Percentiles rank a stretch among this genome's conserved stretches.
These are phyloP conservation scores for Diplodia seriata DNA, from an alignment of 2,329 filamentous ascomycete genomes.

Conservation along the genomic window DNA sequence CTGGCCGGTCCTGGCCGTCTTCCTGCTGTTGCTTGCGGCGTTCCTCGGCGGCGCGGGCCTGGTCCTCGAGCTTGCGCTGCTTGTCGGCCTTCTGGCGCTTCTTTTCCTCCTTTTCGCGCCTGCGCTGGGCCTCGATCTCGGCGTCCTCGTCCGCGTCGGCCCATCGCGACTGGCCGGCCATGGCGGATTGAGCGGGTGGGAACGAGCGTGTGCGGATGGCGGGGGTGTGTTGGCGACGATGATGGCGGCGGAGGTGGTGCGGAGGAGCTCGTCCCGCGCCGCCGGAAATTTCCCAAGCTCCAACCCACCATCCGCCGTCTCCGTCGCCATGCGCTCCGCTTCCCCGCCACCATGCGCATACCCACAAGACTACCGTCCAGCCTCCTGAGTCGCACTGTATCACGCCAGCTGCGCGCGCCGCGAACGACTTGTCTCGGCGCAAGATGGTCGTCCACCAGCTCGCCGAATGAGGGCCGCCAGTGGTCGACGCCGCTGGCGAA, in stretches of 20 bases:
- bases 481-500: constrained; percentile 96
- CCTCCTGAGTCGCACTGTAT: constrained; percentile 11
- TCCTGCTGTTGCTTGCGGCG: constrained; percentile 43
- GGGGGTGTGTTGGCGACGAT: not conserved
- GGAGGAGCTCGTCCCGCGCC: constrained; percentile 20
- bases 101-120: constrained; percentile 87
- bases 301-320: not conserved
- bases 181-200: constrained; percentile 38
- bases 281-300: constrained; percentile 19
- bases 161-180: constrained; percentile 77
- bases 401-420: constrained; percentile 18
- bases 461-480: constrained; percentile 49
- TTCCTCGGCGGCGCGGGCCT: constrained; percentile 38
- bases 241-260: constrained; percentile 21
- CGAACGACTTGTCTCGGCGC: constrained; percentile 37
- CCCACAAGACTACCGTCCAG: not conserved
- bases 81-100: constrained; percentile 83
- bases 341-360: constrained; percentile 23
- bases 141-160: constrained; percentile 83
- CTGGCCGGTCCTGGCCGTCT: constrained; percentile 50
- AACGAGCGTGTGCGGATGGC: constrained; percentile 59
- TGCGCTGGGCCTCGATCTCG: constrained; percentile 73
- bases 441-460: constrained; percentile 49
- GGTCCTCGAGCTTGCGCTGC: constrained; percentile 70
- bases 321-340: not conserved